Evolutionary conservation across 805 yeast genomes (phyloP), one percentile per base, ranked within the genome.

Genomic region (Teunomyces atbi): DNA sequence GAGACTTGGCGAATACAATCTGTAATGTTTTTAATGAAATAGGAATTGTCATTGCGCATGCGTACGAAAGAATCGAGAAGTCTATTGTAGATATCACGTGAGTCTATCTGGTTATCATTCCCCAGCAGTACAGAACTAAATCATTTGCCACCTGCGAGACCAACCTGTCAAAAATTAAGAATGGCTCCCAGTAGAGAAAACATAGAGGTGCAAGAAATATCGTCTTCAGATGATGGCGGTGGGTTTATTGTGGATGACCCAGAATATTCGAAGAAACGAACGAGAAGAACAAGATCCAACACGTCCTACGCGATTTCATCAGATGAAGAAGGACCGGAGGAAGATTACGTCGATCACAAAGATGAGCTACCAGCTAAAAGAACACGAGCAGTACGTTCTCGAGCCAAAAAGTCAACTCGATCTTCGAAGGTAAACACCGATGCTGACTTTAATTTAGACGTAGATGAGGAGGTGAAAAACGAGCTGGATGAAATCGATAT

Each of bases 191-290:
- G 39, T 6, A 36, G 27, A 21, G 19, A 21, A 21, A 36, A 36
- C 21, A 36, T 23, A 8, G 39, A 20, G 3, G 10, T 36, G 12
- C 19, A 36, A 21, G 28, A 36, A 13, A 13, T n/a, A 36, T 13
- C 23, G 19, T 36, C 39, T 20, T 36, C 39, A 21, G 39, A 36
- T 13, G 51, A 45, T 32, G 56, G 43, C 2, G 80, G 78, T 6
- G 79, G 78, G 15, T 74, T 75, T 50, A 55, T 74, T 3, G 58
- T 60, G 6, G 65, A 69, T 50, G 78, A 73, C 48, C 68, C 70
- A 8, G 59, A 58, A 41, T 51, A 50, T 51, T 53, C 60, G 15
- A 46, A 53, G 15, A 51, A 52, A 37, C 53, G 50, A 38, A 55
- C 58, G 27, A 48, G 52, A 30, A 41, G 39, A 37, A 33, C 30